Evolutionary conservation across 2,329 filamentous ascomycete species (phyloP).

Genomic region (Shiraia bambusicola): DNA sequence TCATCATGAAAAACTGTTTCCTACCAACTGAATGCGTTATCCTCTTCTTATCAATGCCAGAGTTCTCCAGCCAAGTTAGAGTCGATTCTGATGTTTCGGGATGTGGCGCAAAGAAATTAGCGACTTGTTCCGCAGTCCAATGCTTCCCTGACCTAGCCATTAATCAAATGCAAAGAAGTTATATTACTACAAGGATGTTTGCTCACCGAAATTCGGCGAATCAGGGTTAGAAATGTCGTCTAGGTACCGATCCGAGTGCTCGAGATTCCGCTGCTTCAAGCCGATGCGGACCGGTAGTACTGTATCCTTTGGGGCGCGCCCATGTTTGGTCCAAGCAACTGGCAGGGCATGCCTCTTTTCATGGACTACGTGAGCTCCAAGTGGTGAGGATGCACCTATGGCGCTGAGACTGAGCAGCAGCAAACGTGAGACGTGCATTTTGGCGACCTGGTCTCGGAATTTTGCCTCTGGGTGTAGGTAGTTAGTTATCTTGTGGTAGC

Average conservation of each 20-base stretch:
- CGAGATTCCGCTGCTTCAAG: slow-evolving; percentile 15
- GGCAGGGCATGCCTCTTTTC: slow-evolving; percentile 15
- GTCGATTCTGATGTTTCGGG: slow-evolving; percentile 12
- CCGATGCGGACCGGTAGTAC: slow-evolving; percentile 16
- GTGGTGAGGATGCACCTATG: slow-evolving; percentile 6
- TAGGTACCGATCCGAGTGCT: slow-evolving; percentile 15
- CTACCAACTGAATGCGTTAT: slow-evolving; percentile 16
- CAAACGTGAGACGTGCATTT: slow-evolving; percentile 11
- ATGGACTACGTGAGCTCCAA: slow-evolving; percentile 9
- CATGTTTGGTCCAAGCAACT: slow-evolving; percentile 14
- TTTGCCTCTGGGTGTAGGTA: too few species aligned
- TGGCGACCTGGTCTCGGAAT: background rate
- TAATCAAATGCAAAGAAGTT: background rate
- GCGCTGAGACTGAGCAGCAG: slow-evolving; percentile 8
- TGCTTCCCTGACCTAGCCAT: slow-evolving; percentile 8
- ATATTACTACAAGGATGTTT: background rate
- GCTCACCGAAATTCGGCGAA: slow-evolving; percentile 16
- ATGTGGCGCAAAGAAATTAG: slow-evolving; percentile 18
- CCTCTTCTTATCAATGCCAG: slow-evolving; percentile 13
- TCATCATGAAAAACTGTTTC: too few species aligned
- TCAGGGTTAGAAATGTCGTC: slow-evolving; percentile 19
- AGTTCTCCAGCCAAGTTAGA: slow-evolving; percentile 16
- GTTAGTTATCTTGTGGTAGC: too few species aligned
- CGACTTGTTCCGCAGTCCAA: slow-evolving; percentile 17
- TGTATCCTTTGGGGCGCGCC: slow-evolving; percentile 12